Base-by-base conservation (phyloP, 2,329 filamentous ascomycete genomes). In the Tolypocladium capitatum region DNA sequence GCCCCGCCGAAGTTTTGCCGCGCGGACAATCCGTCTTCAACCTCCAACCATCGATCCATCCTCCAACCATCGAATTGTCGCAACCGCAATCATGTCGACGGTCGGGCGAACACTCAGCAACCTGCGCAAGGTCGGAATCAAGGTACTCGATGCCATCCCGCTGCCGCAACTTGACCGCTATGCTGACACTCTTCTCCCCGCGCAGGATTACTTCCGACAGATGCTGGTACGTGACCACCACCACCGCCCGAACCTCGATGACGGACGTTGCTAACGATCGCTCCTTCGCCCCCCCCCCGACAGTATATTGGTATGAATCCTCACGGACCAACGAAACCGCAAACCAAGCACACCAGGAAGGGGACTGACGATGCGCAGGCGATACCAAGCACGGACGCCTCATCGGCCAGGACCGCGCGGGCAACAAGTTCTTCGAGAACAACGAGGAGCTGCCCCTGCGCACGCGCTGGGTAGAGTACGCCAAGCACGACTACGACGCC, bases 341-440 rank as follows among this genome's bases (percentile, higher is more conserved):
- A 31, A 13, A 31, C 30, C 30, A 13, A 31, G 5, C 1, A 11
- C 10, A 13, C 30, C 30, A 13, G 36, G 16, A 14, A 13, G 16
- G 21, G 14, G 36, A 10, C 38, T 41, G 38, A 41, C 38, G 11
- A 16, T 16, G 24, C 43, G 31, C 64, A 92, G 90, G 91, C 73
- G 92, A 98, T 71, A 98, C 92, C 69, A 98, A 98, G 74, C 82
- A 85, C 63, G 94, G 92, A 61, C 81, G 79, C 40, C 75, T 94
- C 56, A 80, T 98, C 56, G 92, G 84, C 59, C 78, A 72, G 61
- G 92, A 98, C 73, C 80, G 82, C 67, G 94, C 83, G 65, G 94
- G 92, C 68, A 98, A 98, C 81, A 97, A 95, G 73, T 98, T 78
- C 77, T 98, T 80, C 67, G 92, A 98, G 77, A 96, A 98, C 74